Percentiles rank a stretch among this genome's conserved stretches.
These are phyloP conservation scores for Evernia prunastri DNA, from an alignment of 495 filamentous ascomycete species.

Conservation along the genomic window DNA sequence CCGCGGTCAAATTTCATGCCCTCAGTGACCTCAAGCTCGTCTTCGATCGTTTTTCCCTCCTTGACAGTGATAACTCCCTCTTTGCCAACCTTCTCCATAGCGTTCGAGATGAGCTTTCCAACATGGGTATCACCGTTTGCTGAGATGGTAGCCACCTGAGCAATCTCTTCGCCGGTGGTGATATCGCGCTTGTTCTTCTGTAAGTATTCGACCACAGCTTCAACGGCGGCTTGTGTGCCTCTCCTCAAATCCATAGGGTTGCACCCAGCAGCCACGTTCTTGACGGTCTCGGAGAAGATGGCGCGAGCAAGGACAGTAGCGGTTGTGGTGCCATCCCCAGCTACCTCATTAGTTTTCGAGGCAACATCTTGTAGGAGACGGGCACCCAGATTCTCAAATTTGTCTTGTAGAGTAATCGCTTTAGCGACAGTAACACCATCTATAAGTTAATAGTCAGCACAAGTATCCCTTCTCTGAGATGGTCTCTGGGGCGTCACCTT, in stretches of 20 bases:
- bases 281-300: constrained; percentile 99
- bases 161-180: constrained; percentile 93
- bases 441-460: constrained; percentile 38
- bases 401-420: constrained; percentile 91
- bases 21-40: constrained; percentile 97
- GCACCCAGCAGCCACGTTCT: constrained; percentile 98
- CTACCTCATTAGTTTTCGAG: constrained; percentile 97
- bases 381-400: constrained; percentile 98
- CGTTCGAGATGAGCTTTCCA: constrained; percentile 89
- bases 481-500: constrained; percentile 56
- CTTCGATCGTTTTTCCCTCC: constrained; percentile 97
- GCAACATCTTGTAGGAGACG: constrained; percentile 95
- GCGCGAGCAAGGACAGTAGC: constrained; percentile 94
- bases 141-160: constrained; percentile 95
- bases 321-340: constrained; percentile 96
- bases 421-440: constrained; percentile 93
- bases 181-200: constrained; percentile 92
- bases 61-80: constrained; percentile 99
- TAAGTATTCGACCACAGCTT: constrained; percentile 88
- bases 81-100: constrained; percentile 99
- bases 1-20: constrained; percentile 99
- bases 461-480: neutral
- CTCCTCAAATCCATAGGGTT: constrained; percentile 98
- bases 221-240: constrained; percentile 93
- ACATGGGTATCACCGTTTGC: constrained; percentile 97